phyloP scores from a whole-genome alignment of 331 rosid genomes.

The Phaseolus coccineus region DNA sequence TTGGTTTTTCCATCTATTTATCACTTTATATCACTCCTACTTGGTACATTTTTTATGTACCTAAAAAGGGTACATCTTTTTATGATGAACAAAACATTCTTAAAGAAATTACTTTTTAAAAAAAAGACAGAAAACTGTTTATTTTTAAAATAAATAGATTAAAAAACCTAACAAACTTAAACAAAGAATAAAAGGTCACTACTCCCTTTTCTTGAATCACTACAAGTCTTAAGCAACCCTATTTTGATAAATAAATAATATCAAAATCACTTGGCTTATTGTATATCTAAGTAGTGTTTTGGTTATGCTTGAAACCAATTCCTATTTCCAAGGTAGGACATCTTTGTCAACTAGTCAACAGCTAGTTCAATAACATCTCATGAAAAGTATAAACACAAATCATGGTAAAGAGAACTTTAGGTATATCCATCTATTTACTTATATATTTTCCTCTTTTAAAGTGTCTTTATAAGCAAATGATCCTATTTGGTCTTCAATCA shows the following conservation, averaged over 20 bases:
- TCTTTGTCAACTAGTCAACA: no score
- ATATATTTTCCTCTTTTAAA: background rate
- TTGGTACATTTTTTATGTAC: background rate
- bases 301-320: no score
- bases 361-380: no score
- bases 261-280: background rate
- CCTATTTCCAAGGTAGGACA: no score
- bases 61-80: no score
- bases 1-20: background rate
- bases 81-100: background rate
- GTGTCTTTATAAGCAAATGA: background rate
- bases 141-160: no score
- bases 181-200: no score
- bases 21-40: background rate
- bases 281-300: no score
- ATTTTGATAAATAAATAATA: background rate
- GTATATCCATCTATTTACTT: background rate
- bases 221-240: background rate
- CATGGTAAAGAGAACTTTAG: background rate
- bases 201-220: no score
- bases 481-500: background rate
- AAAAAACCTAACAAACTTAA: no score
- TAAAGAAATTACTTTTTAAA: no score
- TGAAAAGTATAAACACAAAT: background rate
- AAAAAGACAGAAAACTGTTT: no score